Percentiles rank a stretch among this genome's conserved stretches.
Evolutionary conservation across 2,329 filamentous ascomycete species (phyloP).

Genomic region (Phyllosticta paracitricarpa): DNA sequence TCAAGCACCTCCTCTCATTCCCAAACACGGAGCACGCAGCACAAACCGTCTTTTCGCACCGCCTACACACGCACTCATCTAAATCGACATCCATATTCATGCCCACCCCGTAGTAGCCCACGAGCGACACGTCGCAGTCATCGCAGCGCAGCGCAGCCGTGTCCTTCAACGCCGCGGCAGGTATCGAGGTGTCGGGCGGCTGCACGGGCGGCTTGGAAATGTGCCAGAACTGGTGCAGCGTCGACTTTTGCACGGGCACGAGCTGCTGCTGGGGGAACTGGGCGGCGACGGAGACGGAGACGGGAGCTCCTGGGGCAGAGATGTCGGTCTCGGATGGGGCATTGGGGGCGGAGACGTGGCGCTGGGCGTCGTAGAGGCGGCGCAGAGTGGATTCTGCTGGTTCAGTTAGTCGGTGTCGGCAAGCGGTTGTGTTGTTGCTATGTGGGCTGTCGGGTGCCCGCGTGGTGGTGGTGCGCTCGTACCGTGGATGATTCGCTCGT

Average conservation of each 20-base stretch:
- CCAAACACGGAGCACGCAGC: constrained; percentile 32
- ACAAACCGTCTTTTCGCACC: constrained; percentile 32
- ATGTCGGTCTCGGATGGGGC: constrained; percentile 17
- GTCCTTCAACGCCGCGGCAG: background rate
- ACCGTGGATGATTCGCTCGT: constrained; percentile 48
- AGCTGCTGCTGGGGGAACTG: constrained; percentile 8
- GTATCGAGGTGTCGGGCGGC: constrained; percentile 11
- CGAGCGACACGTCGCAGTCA: constrained; percentile 33
- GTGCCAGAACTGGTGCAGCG: constrained; percentile 39
- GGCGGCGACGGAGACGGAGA: constrained; percentile 13
- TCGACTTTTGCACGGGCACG: constrained; percentile 18
- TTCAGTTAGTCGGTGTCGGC: constrained; percentile 12
- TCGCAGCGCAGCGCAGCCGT: constrained; percentile 26
- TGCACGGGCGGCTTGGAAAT: constrained; percentile 26
- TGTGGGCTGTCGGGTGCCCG: background rate
- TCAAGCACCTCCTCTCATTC: constrained; percentile 29
- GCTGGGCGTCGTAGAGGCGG: constrained; percentile 37
- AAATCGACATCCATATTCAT: constrained; percentile 29
- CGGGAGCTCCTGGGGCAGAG: constrained; percentile 9
- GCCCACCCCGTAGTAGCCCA: constrained; percentile 23
- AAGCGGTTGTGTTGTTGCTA: constrained; percentile 1
- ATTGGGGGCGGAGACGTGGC: constrained; percentile 15
- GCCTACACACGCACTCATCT: constrained; percentile 25
- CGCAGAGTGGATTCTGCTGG: constrained; percentile 35
- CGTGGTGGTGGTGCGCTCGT: constrained; percentile 13